Evolutionary conservation across 2,329 filamentous ascomycete genomes (phyloP).

Genomic region (Aspergillus floridensis): DNA sequence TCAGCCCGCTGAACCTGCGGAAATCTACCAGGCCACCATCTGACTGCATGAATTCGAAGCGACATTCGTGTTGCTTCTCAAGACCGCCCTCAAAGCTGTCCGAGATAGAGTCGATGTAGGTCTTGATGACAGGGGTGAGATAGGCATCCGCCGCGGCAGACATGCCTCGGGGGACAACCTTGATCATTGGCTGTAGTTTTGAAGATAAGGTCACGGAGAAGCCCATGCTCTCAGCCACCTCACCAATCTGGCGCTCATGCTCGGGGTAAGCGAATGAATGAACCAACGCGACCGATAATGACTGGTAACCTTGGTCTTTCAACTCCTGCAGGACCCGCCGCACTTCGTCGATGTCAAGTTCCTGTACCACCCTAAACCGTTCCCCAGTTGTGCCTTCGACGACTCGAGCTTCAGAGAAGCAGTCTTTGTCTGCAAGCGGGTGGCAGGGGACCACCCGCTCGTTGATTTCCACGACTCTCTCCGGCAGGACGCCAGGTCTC

Average conservation of each 20-base stretch:
- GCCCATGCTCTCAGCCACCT: conserved; percentile 73
- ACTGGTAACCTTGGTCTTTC: conserved; percentile 67
- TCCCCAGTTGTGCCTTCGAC: conserved; percentile 59
- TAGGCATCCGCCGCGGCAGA: conserved; percentile 79
- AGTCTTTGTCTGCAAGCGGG: conserved; percentile 62
- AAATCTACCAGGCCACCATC: conserved; percentile 66
- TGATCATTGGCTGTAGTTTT: conserved; percentile 82
- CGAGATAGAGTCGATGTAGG: conserved; percentile 59
- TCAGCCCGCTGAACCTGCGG: conserved; percentile 72
- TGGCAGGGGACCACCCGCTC: conserved; percentile 80
- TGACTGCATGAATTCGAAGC: conserved; percentile 96
- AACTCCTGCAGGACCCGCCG: conserved; percentile 63
- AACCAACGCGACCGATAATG: conserved; percentile 83
- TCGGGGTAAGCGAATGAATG: conserved; percentile 87
- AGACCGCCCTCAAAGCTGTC: conserved; percentile 77
- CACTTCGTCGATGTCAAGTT: conserved; percentile 55
- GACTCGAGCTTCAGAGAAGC: conserved; percentile 63
- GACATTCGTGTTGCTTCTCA: conserved; percentile 66
- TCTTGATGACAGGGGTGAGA: conserved; percentile 73
- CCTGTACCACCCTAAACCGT: conserved; percentile 65
- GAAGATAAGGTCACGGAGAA: conserved; percentile 77
- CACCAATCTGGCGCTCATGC: conserved; percentile 77
- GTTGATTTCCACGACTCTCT: conserved; percentile 78
- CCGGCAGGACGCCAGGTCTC: conserved; percentile 82
- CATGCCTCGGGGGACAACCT: conserved; percentile 72